Conservation (phyloP, 2,329 filamentous ascomycete genomes). For the Verticillium klebahnii region DNA sequence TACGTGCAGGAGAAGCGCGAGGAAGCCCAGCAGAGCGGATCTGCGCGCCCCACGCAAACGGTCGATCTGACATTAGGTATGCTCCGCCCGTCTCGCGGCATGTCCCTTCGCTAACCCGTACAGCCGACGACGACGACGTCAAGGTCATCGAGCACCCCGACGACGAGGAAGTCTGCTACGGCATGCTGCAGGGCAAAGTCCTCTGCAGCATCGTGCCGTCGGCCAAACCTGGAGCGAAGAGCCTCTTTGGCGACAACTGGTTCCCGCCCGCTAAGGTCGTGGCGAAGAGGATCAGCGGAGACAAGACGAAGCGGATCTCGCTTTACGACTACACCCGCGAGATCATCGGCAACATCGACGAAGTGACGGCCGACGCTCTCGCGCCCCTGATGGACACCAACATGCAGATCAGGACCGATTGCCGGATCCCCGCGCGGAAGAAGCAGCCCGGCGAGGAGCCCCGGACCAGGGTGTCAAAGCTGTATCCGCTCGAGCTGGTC, state of each 20-base stretch:
- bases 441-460: conserved; percentile 59
- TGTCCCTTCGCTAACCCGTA: not conserved
- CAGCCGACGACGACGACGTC: conserved; percentile 48
- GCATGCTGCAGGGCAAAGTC: conserved; percentile 66
- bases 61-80: conserved; percentile 56
- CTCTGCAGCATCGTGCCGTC: conserved; percentile 65
- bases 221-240: conserved; percentile 58
- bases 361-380: conserved; percentile 61
- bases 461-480: conserved; percentile 56
- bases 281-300: conserved; percentile 54
- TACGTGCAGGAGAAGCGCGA: conserved; percentile 59
- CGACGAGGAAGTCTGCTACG: conserved; percentile 74
- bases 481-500: conserved; percentile 65
- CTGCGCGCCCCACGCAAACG: conserved; percentile 28
- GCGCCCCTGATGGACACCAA: conserved; percentile 68
- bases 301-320: conserved; percentile 57
- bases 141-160: conserved; percentile 54
- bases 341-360: conserved; percentile 73
- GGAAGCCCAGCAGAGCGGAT: conserved; percentile 29
- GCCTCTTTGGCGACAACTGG: conserved; percentile 51
- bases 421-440: conserved; percentile 63
- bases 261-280: conserved; percentile 74
- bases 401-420: conserved; percentile 63
- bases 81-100: conserved; percentile 12
- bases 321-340: conserved; percentile 67